Percentiles rank a stretch among this genome's conserved stretches.
Conservation (phyloP, 345 rosid species). For the Citrus sp. region DNA sequence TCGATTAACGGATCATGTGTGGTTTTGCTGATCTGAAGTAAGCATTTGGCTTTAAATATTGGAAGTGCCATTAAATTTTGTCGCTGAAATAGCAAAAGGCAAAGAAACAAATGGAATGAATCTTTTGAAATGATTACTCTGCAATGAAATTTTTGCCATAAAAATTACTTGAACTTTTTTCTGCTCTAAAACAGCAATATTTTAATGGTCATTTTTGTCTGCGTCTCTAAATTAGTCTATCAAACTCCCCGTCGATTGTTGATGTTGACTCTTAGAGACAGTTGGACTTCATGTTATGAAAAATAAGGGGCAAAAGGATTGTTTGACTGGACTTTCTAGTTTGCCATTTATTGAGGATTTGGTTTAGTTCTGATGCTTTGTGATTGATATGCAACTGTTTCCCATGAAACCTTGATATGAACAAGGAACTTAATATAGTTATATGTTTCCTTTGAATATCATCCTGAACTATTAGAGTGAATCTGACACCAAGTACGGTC, state of each 20-base stretch:
- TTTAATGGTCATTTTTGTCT: neutral
- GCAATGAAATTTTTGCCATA: neutral
- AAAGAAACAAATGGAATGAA: neutral
- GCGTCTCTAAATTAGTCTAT: neutral
- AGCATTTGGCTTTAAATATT: neutral
- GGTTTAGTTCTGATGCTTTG: neutral
- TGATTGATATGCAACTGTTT: neutral
- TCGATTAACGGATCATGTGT: neutral
- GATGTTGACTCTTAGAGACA: neutral
- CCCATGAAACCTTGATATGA: neutral
- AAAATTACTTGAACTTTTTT: neutral
- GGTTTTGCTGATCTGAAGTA: neutral
- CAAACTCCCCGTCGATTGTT: neutral
- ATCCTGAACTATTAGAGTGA: neutral
- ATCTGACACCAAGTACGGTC: constrained; percentile 5
- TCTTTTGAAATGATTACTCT: neutral
- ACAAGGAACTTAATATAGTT: neutral
- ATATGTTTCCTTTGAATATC: neutral
- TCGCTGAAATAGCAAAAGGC: neutral
- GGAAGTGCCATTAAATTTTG: neutral
- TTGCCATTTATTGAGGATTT: neutral
- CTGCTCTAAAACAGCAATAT: neutral
- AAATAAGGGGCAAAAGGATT: neutral
- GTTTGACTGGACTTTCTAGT: neutral
- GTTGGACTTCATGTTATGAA: neutral